phyloP scores from a whole-genome alignment of 2,329 filamentous ascomycete species.

The Fusarium sp. region DNA sequence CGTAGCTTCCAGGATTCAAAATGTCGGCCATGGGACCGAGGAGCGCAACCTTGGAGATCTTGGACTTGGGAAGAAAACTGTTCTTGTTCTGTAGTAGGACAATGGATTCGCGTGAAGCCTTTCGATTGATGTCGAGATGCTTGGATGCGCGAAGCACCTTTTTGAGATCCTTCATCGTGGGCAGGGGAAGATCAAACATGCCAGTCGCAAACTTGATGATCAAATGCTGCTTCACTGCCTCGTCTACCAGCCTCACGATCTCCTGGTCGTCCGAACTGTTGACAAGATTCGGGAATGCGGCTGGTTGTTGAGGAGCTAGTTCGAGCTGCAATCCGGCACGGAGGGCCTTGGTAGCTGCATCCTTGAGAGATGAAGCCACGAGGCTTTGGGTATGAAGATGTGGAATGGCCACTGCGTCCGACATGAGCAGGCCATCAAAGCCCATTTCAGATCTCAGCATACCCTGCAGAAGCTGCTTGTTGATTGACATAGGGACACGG shows the following conservation, averaged over 20 bases:
- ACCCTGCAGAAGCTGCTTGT: background rate
- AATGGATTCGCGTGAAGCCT: background rate
- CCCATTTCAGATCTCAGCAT: background rate
- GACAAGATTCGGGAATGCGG: background rate
- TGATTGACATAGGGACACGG: background rate
- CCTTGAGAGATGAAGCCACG: background rate
- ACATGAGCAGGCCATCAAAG: background rate
- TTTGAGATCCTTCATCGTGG: background rate
- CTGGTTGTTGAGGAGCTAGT: background rate
- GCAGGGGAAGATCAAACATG: background rate
- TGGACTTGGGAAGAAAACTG: background rate
- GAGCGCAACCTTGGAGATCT: background rate
- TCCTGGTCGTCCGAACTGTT: background rate
- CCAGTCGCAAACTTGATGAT: background rate
- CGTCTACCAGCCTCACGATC: background rate
- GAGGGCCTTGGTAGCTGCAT: background rate
- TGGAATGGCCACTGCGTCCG: background rate
- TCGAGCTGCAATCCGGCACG: background rate
- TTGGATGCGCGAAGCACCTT: background rate
- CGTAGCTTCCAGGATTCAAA: background rate
- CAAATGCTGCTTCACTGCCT: background rate
- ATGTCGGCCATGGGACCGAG: background rate
- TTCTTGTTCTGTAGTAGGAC: background rate
- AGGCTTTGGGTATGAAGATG: background rate
- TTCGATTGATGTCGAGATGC: background rate